Base-by-base conservation (phyloP, 2,329 filamentous ascomycete species). In the Trichoderma koningiopsis region DNA sequence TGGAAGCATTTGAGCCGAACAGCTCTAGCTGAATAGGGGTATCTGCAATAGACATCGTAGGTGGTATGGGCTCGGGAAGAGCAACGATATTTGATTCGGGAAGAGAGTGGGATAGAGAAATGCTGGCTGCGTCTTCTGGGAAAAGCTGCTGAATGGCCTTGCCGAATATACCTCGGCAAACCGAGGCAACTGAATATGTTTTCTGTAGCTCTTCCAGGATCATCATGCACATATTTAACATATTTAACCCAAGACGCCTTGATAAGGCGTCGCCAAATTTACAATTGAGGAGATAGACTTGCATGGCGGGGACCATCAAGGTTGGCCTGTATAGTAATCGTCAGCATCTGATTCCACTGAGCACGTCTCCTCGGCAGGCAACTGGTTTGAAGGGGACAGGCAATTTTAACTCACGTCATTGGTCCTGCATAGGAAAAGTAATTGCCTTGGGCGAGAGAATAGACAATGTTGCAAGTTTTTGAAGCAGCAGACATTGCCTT, bases 171-270 rank as follows among this genome's bases (percentile, higher is more conserved):
- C 64, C 64, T 52, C 64, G 55, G 64, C 64, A 67, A 22, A 67
- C 64, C 16, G 64, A 67, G 24, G 64, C 64, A 29, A 67, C 64
- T 35, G 64, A 67, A 29, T 67, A 67, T 1, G 64, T 67, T 22
- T 67, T 58, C 27, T 67, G 64, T 14, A 58, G 27, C 29, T 67
- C 64, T 14, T 67, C 64, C 40, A 67, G 24, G 16, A 67, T 67
- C 64, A 67, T 67, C 64, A 67, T 67, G 64, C 64, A 67, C 64
- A 67, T 67, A 31, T 67, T 67, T 2, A 67, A 55, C 64, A 67
- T 67, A 11, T 67, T 67, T 43, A 67, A 37, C 10, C 64, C 64
- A 22, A 67, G 64, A 2, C 64, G 55, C 8, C 64, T 58, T 16
- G 64, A 67, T 11, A 67, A 33, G 0, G 64, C 64, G 40, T 67